A percentile compares a stretch with the other conserved stretches of the same genome.
Conservation (phyloP, 2,329 filamentous ascomycete genomes). For the Exophiala calicioides region DNA sequence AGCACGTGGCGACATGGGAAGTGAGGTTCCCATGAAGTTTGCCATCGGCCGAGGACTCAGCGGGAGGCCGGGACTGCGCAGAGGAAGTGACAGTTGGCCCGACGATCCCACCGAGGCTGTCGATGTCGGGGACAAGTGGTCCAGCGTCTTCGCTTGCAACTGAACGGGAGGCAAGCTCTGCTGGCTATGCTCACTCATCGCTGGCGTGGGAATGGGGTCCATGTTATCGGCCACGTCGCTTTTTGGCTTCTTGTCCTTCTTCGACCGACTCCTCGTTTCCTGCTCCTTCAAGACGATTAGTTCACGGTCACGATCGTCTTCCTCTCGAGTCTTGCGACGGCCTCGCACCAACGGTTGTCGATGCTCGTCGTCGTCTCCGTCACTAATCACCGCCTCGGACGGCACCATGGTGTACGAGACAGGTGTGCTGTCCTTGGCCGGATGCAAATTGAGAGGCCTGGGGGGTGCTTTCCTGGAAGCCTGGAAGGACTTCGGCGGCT, state of each 20-base stretch:
- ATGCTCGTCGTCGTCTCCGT: slow-evolving; percentile 24
- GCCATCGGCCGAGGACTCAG: slow-evolving; percentile 62
- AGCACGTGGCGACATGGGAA: slow-evolving; percentile 68
- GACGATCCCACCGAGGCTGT: slow-evolving; percentile 26
- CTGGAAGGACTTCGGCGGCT: slow-evolving; percentile 55
- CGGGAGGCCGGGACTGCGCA: slow-evolving; percentile 65
- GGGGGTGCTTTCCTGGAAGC: slow-evolving; percentile 79
- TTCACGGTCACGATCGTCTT: slow-evolving; percentile 80
- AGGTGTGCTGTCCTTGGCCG: slow-evolving; percentile 35
- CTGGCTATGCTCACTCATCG: too few relatives aligned
- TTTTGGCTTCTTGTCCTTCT: slow-evolving; percentile 65
- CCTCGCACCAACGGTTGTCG: slow-evolving; percentile 60
- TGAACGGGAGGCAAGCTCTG: slow-evolving; percentile 16
- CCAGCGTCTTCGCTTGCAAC: slow-evolving; percentile 8
- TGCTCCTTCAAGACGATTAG: slow-evolving; percentile 65
- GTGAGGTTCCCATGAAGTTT: slow-evolving; percentile 59
- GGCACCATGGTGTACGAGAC: slow-evolving; percentile 5
- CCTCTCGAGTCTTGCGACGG: slow-evolving; percentile 78
- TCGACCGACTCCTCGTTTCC: slow-evolving; percentile 70
- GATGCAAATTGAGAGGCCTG: slow-evolving; percentile 73
- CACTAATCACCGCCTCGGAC: slow-evolving; percentile 15
- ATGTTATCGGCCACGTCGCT: slow-evolving; percentile 48
- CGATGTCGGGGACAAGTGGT: slow-evolving; percentile 39
- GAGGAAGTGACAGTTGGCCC: slow-evolving; percentile 42
- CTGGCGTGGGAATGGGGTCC: too few relatives aligned